Evolutionary conservation across 2,329 filamentous ascomycete genomes (phyloP).

Genomic region (Periconia sp.): DNA sequence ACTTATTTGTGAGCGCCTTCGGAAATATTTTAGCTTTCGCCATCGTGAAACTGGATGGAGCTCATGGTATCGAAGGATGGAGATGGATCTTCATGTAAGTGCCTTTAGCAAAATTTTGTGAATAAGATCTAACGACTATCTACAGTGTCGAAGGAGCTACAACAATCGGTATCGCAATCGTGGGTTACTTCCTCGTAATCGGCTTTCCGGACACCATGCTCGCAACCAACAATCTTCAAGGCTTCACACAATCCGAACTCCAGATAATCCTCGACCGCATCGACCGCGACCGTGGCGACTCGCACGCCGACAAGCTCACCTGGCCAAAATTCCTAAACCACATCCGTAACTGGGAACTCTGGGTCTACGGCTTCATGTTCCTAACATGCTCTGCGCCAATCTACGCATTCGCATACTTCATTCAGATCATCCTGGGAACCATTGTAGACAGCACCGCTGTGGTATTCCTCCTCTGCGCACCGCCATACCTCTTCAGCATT

Average conservation of each 20-base stretch:
- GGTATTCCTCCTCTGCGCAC: slow-evolving; percentile 45
- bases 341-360: slow-evolving; percentile 25
- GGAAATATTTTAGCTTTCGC: slow-evolving; percentile 45
- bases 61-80: slow-evolving; percentile 36
- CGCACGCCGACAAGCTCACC: slow-evolving; percentile 25
- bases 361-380: slow-evolving; percentile 30
- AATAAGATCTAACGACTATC: not conserved
- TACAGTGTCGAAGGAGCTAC: slow-evolving; percentile 31
- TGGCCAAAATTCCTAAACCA: slow-evolving; percentile 19
- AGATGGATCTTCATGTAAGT: slow-evolving; percentile 35
- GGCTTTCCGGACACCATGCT: slow-evolving; percentile 44
- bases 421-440: slow-evolving; percentile 28
- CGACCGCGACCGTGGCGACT: slow-evolving; percentile 27
- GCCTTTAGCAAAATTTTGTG: not conserved
- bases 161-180: slow-evolving; percentile 36
- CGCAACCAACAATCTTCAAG: slow-evolving; percentile 18
- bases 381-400: slow-evolving; percentile 24
- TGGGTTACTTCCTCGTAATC: slow-evolving; percentile 47
- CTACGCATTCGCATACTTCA: slow-evolving; percentile 31
- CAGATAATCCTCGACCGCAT: slow-evolving; percentile 33
- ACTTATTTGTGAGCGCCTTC: slow-evolving; percentile 30
- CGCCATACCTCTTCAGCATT: slow-evolving; percentile 43
- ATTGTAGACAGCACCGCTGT: slow-evolving; percentile 32
- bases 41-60: slow-evolving; percentile 29
- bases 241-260: slow-evolving; percentile 32